Base-by-base conservation (phyloP, 306 rosid genomes). In the Dryas alaskensis region DNA sequence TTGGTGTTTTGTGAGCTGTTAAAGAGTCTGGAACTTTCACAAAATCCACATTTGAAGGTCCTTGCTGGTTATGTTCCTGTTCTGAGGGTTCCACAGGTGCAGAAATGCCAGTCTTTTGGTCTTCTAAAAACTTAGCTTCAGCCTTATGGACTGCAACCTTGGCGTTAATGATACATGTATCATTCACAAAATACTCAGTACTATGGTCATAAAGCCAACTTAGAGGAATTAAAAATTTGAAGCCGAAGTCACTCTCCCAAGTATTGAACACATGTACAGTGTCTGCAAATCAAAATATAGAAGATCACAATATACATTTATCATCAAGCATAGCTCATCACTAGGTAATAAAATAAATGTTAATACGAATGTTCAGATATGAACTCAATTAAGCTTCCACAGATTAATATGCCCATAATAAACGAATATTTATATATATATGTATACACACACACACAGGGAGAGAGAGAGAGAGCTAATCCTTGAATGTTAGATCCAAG, bases 141-240 rank as follows among this genome's bases (percentile, higher is more conserved):
- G 67, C 25, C 67, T 61, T 61, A 6, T 47, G 22, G 67, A 40
- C 67, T 61, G 17, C 67, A 47, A 66, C 17, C 39, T 66, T 53
- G 17, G 70, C 70, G 9, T 66, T 37, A 46, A 66, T 47, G 42
- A 66, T 66, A 25, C 70, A 66, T 25, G 52, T 5, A 45, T 47
- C 55, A 22, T 44, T 22, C 53, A 66, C 70, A 46, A 66, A 4
- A 66, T 16, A 66, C n/a, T 40, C 70, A n/a, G n/a, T 44, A 43
- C 54, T 48, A 2, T 19, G 53, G 37, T 66, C 54, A 22, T 12
- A 8, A 5, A 66, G 54, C 22, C 22, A 40, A 66, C 17, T 22
- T n/a, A 66, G 42, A 66, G 70, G 54, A 2, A 25, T 17, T 9
- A 66, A 22, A 8, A 39, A 66, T 10, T 46, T 49, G 53, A 66